These are phyloP conservation scores for Candida quercuum DNA, from an alignment of 805 yeast species.

Conservation along the genomic window DNA sequence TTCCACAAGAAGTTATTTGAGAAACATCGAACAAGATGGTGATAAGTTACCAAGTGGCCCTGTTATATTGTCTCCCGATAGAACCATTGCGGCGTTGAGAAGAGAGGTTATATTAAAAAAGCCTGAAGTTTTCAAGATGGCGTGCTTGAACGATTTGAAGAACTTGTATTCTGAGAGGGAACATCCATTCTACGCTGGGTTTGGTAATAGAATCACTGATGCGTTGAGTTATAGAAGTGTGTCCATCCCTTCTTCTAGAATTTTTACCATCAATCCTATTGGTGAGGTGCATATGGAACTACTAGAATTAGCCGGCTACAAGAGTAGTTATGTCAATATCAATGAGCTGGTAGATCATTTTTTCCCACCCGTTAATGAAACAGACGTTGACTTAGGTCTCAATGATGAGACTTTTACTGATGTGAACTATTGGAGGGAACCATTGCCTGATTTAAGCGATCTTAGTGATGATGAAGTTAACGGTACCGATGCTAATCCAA, in stretches of 20 bases:
- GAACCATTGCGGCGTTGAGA: slow-evolving; percentile 91
- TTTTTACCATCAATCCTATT: slow-evolving; percentile 92
- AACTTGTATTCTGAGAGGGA: slow-evolving; percentile 57
- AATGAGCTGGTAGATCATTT: slow-evolving; percentile 95
- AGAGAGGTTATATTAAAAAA: slow-evolving; percentile 91
- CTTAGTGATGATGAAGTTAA: slow-evolving; percentile 42
- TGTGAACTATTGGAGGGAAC: slow-evolving; percentile 89
- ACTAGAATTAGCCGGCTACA: slow-evolving; percentile 88
- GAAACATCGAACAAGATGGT: slow-evolving; percentile 74
- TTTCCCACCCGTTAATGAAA: slow-evolving; percentile 72
- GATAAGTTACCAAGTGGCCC: slow-evolving; percentile 81
- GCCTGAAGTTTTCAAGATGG: slow-evolving; percentile 98
- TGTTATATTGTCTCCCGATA: slow-evolving; percentile 89
- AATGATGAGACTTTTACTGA: slow-evolving; percentile 60
- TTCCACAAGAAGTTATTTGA: slow-evolving; percentile 76
- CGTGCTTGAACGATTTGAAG: slow-evolving; percentile 84
- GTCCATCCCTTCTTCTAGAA: slow-evolving; percentile 88
- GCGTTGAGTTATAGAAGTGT: slow-evolving; percentile 92
- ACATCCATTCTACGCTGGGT: slow-evolving; percentile 95
- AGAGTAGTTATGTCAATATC: slow-evolving; percentile 80
- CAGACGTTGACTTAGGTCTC: slow-evolving; percentile 11
- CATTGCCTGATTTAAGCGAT: slow-evolving; percentile 58
- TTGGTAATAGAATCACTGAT: slow-evolving; percentile 94
- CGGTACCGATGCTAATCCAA: slow-evolving; percentile 7
- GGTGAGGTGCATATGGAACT: slow-evolving; percentile 98